A percentile compares a stretch with the other conserved stretches of the same genome.
Conservation (phyloP, 352 stramenopile species). For the Pythium insidiosum region DNA sequence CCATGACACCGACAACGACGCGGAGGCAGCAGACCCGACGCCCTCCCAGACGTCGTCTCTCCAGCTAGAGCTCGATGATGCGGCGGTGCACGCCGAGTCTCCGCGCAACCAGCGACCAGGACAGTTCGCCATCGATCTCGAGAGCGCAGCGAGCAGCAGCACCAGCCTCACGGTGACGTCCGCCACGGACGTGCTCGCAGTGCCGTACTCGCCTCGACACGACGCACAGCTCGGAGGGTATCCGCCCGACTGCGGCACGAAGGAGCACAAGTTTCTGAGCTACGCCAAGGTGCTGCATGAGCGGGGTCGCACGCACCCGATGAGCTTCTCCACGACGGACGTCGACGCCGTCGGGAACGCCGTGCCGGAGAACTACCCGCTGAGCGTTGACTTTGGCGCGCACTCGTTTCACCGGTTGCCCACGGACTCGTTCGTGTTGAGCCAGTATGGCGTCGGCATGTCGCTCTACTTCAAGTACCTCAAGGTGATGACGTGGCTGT, state of each 20-base stretch:
- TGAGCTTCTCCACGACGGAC: slow-evolving; percentile 55
- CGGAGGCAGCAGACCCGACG: too few relatives aligned
- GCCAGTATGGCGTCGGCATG: slow-evolving; percentile 69
- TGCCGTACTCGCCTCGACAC: slow-evolving; percentile 22
- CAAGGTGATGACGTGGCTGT: slow-evolving; percentile 81
- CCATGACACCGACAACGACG: too few relatives aligned
- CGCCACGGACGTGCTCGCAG: too few relatives aligned
- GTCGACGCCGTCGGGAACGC: slow-evolving; percentile 46
- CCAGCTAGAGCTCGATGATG: neutral
- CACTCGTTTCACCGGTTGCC: slow-evolving; percentile 68
- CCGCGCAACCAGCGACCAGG: neutral
- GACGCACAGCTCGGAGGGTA: slow-evolving; percentile 66
- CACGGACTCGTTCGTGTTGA: slow-evolving; percentile 68
- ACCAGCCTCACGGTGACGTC: too few relatives aligned
- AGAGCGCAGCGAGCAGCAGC: too few relatives aligned
- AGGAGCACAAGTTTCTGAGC: slow-evolving; percentile 69
- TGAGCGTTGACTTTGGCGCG: slow-evolving; percentile 66
- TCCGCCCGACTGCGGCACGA: slow-evolving; percentile 65
- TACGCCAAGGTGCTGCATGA: slow-evolving; percentile 70
- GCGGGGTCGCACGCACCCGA: slow-evolving; percentile 59
- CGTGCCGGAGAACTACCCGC: slow-evolving; percentile 43
- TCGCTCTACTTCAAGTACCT: slow-evolving; percentile 85
- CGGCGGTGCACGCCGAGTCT: neutral
- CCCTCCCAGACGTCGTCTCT: too few relatives aligned
- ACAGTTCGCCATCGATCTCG: neutral